Conservation (phyloP, 805 yeast species). For the Yamadazyma akitaensis region DNA sequence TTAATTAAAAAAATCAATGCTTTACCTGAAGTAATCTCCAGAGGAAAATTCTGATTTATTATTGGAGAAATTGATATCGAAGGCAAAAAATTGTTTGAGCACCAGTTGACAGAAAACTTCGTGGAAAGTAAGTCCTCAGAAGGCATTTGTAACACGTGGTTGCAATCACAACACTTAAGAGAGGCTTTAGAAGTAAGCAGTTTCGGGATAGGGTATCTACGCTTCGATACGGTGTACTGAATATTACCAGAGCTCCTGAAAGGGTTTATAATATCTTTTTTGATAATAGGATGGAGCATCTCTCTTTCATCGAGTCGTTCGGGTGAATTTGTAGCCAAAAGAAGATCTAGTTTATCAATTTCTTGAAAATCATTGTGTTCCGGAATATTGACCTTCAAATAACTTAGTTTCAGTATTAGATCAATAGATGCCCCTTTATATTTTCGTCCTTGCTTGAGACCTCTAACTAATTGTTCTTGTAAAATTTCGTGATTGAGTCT, state of each 20-base stretch:
- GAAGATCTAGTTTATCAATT: slow-evolving; percentile 5
- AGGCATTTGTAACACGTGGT: slow-evolving; percentile 24
- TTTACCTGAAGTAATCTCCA: not conserved
- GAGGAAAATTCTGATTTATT: slow-evolving; percentile 5
- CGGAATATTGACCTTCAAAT: slow-evolving; percentile 2
- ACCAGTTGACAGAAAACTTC: slow-evolving; percentile 28
- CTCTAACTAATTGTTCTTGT: slow-evolving; percentile 8
- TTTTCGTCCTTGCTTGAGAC: slow-evolving; percentile 8
- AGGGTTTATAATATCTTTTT: not conserved
- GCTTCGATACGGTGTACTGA: not conserved
- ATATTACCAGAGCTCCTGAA: not conserved
- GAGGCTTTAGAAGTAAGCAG: slow-evolving; percentile 24
- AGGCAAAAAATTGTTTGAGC: slow-evolving; percentile 36
- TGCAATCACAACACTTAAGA: slow-evolving; percentile 28
- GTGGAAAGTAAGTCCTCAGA: slow-evolving; percentile 23
- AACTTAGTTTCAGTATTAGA: slow-evolving; percentile 5
- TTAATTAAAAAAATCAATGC: slow-evolving; percentile 22
- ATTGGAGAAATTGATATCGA: slow-evolving; percentile 19
- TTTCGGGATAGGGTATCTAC: slow-evolving; percentile 21
- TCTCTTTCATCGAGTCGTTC: not conserved
- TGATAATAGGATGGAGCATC: not conserved
- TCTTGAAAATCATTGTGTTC: not conserved
- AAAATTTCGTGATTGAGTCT: slow-evolving; percentile 8
- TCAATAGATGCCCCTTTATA: slow-evolving; percentile 7
- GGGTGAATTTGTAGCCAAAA: slow-evolving; percentile 3